Percentiles rank a stretch among this genome's conserved stretches.
phyloP scores from a whole-genome alignment of 2,329 filamentous ascomycete genomes.

The Periglandula ipomoeae region DNA sequence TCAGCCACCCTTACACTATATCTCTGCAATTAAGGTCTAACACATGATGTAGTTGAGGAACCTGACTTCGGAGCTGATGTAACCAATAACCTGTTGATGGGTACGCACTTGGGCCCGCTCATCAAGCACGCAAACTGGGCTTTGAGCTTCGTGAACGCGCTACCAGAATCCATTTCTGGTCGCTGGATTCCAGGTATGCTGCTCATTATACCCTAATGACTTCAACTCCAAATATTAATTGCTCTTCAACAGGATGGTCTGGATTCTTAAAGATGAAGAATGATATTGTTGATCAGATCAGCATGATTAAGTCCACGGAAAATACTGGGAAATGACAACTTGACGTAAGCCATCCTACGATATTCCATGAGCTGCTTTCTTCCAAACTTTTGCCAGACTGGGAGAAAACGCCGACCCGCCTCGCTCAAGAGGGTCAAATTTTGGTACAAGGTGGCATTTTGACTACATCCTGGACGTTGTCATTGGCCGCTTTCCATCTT shows the following conservation, averaged over 20 bases:
- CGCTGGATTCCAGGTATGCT: conserved; percentile 22
- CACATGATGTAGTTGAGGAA: conserved; percentile 18
- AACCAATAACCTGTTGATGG: conserved; percentile 26
- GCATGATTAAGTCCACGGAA: conserved; percentile 24
- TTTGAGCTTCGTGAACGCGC: conserved; percentile 23
- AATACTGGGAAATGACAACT: conserved; percentile 24
- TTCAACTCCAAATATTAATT: too few species aligned
- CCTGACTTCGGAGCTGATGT: conserved; percentile 25
- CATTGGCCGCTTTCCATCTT: conserved; percentile 26
- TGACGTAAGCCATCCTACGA: conserved; percentile 24
- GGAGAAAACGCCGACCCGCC: conserved; percentile 24
- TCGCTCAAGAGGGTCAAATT: conserved; percentile 30
- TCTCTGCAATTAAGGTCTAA: background rate
- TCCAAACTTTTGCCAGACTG: conserved; percentile 21
- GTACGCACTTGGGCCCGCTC: conserved; percentile 27
- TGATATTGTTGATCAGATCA: conserved; percentile 26
- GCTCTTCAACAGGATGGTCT: conserved; percentile 21
- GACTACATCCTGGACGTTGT: conserved; percentile 29
- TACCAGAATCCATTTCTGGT: conserved; percentile 27
- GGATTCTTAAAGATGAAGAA: conserved; percentile 31
- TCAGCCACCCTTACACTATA: background rate
- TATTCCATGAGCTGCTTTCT: conserved; percentile 26
- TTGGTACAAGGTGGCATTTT: conserved; percentile 30
- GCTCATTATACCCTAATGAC: conserved; percentile 2
- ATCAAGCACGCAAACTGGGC: conserved; percentile 28